Evolutionary conservation across 1,284 basidiomycete species (phyloP), one percentile per base, ranked within the genome.

Genomic region (Pterulicium gracile): DNA sequence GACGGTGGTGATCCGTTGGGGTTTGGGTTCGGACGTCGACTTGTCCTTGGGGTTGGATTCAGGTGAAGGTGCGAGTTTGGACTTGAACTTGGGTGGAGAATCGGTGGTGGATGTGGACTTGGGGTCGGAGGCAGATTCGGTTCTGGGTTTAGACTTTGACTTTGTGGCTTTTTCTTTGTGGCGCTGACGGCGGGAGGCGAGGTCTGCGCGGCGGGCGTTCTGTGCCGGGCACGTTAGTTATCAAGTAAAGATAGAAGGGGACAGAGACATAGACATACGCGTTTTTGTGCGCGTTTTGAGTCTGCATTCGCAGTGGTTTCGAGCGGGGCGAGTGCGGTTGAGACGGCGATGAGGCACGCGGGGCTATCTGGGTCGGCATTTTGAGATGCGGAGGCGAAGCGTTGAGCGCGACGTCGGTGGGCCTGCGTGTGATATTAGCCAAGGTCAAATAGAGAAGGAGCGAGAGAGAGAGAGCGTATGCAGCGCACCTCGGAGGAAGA

Each of bases 401-500:
- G n/a, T 17, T 7, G 7, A 17, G 36, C 36, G 7, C 36, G 5
- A 7, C 36, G 36, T 17, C 19, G 5, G 15, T 39, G 36, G n/a
- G 36, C 36, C 36, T 39, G 36, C 36, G 19, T n/a, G n/a, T n/a
- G 27, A n/a, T 32, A 32, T 32, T 7, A 32, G n/a, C 10, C 10
- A 7, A 32, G 27, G 10, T 32, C 10, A 32, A 32, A 32, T 32
- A 10, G 7, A 32, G n/a, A n/a, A 10, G n/a, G 10, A 32, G 7
- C 27, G 27, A 10, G 27, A n/a, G 27, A n/a, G 7, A 32, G 7
- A 32, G 10, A n/a, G 27, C 27, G 10, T 32, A 24, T 41, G 35
- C 50, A 55, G 77, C 83, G 62, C 70, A 81, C 88, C 58, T 73
- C 77, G 44, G 85, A 83, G 15, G 64, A 66, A 48, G 71, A 64